These are phyloP conservation scores for Dryas integrifolia DNA, from an alignment of 331 rosid genomes.

Conservation along the genomic window DNA sequence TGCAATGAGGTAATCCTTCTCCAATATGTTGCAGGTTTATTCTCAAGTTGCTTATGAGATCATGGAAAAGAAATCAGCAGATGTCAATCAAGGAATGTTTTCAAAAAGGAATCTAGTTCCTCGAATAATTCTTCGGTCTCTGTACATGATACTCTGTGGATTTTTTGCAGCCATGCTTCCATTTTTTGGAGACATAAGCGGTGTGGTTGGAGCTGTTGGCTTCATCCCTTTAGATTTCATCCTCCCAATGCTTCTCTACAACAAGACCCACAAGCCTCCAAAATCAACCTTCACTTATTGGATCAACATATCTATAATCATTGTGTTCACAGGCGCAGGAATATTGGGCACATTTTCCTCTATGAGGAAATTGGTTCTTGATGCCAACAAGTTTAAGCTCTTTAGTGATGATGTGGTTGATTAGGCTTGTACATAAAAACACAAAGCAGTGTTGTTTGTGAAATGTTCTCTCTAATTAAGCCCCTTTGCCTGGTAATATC, in stretches of 20 bases:
- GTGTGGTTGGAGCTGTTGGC: constrained; percentile 78
- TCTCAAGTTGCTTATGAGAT: constrained; percentile 95
- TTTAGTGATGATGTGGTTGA: constrained; percentile 62
- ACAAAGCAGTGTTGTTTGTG: not conserved
- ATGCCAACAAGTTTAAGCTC: constrained; percentile 67
- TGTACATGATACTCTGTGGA: constrained; percentile 67
- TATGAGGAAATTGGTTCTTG: constrained; percentile 62
- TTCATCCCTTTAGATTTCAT: constrained; percentile 88
- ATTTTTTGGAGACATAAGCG: constrained; percentile 80
- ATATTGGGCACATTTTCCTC: constrained; percentile 77
- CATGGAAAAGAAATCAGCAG: constrained; percentile 78
- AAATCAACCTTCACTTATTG: constrained; percentile 50
- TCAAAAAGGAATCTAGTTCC: constrained; percentile 75
- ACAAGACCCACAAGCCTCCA: constrained; percentile 70
- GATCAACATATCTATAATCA: constrained; percentile 63
- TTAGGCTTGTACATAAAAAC: constrained; percentile 15
- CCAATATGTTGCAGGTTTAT: constrained; percentile 53
- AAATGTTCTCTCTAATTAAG: not conserved
- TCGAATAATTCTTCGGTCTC: constrained; percentile 63
- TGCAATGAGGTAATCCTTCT: not conserved
- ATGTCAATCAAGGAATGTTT: constrained; percentile 65
- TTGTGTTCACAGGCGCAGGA: constrained; percentile 65
- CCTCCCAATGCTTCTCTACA: constrained; percentile 85
- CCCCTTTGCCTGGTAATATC: not conserved
- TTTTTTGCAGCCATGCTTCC: constrained; percentile 85